phyloP scores from a whole-genome alignment of 2,329 filamentous ascomycete species.

The Pseudocercospora fuligena region DNA sequence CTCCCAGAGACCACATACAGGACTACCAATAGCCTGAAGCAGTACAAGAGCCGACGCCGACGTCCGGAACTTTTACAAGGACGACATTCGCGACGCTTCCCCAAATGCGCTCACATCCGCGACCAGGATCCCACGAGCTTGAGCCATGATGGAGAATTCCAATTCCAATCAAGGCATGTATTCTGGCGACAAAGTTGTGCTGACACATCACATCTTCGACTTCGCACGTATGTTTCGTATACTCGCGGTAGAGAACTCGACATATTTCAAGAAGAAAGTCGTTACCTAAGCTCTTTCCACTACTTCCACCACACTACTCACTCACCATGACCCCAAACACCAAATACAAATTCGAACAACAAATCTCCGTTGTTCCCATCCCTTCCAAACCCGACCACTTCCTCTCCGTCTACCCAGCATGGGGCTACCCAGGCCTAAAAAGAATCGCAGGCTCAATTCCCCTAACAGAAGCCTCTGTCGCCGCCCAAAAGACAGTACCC shows the following conservation, averaged over 20 bases:
- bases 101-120: too few species aligned
- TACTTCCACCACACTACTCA: not conserved
- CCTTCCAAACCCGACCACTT: conserved; percentile 4
- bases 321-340: not conserved
- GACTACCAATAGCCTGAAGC: not conserved
- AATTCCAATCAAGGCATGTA: too few species aligned
- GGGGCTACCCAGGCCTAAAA: conserved; percentile 3
- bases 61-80: too few species aligned
- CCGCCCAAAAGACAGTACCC: conserved; percentile 14
- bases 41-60: not conserved
- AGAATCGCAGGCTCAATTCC: conserved; percentile 11
- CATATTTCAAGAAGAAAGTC: too few species aligned
- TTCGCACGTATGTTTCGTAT: too few species aligned
- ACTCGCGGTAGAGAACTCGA: too few species aligned
- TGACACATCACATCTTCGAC: too few species aligned
- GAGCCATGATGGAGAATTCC: too few species aligned
- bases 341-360: not conserved
- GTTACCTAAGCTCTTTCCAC: too few species aligned
- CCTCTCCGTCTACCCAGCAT: conserved; percentile 10
- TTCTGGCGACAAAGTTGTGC: too few species aligned
- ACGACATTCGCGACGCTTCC: too few species aligned
- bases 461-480: conserved; percentile 2
- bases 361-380: not conserved
- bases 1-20: not conserved
- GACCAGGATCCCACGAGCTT: too few species aligned